Percentiles rank a stretch among this genome's conserved stretches.
These are phyloP conservation scores for Notholithocarpus densiflorus DNA, from an alignment of 306 rosid species.

Conservation along the genomic window DNA sequence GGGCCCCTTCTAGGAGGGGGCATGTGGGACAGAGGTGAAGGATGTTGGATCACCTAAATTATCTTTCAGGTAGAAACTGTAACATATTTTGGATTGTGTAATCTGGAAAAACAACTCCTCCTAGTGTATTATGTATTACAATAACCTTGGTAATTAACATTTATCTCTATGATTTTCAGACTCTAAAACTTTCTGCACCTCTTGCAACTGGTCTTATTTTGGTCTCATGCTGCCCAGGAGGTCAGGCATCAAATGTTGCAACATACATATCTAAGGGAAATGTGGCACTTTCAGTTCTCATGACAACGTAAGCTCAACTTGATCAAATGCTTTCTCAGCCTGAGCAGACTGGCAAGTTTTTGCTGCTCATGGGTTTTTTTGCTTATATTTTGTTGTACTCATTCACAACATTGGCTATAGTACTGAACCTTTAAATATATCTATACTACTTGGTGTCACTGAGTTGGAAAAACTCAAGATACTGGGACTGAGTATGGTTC, in stretches of 20 bases:
- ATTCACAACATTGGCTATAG: background rate
- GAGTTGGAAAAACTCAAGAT: background rate
- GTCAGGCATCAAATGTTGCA: slow-evolving; percentile 97
- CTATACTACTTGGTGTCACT: background rate
- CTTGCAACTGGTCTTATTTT: slow-evolving; percentile 96
- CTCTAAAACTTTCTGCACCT: slow-evolving; percentile 87
- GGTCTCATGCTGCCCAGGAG: slow-evolving; percentile 99
- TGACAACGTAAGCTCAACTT: slow-evolving; percentile 70
- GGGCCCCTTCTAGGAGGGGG: background rate
- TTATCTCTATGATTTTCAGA: slow-evolving; percentile 40
- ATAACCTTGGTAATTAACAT: slow-evolving; percentile 16
- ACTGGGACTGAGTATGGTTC: background rate
- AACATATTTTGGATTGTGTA: background rate
- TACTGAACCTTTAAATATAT: background rate
- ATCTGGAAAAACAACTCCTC: background rate
- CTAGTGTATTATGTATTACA: background rate
- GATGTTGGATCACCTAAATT: background rate
- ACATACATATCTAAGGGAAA: slow-evolving; percentile 94
- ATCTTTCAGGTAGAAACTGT: background rate
- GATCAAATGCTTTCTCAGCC: background rate
- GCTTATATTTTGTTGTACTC: background rate
- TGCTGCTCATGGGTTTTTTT: background rate
- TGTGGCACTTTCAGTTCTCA: slow-evolving; percentile 91
- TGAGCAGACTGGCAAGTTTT: background rate
- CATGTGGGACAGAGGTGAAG: too few species aligned